Conservation (phyloP, 2,329 filamentous ascomycete genomes). For the Fusarium sarcochroum region DNA sequence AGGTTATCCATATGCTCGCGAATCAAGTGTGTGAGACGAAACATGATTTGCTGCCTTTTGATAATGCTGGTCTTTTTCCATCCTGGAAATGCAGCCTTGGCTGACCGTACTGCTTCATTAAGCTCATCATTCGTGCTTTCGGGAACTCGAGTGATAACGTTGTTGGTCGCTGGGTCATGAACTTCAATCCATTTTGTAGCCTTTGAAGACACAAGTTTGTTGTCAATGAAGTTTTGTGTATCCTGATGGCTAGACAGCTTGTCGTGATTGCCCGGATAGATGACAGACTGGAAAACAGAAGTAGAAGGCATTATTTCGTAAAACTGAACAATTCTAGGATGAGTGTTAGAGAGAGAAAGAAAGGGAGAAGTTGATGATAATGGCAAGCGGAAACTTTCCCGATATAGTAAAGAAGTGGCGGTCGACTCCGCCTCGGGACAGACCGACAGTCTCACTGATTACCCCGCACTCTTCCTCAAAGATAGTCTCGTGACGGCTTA, state of each 20-base stretch:
- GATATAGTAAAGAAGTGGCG: constrained; percentile 21
- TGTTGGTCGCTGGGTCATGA: constrained; percentile 84
- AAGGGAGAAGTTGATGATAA: not conserved
- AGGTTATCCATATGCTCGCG: constrained; percentile 83
- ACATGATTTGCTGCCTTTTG: constrained; percentile 81
- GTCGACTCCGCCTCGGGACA: constrained; percentile 33
- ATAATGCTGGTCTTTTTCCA: constrained; percentile 78
- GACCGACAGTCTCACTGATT: constrained; percentile 28
- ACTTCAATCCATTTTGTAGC: constrained; percentile 79
- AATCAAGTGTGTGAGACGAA: constrained; percentile 80
- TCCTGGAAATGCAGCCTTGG: constrained; percentile 76
- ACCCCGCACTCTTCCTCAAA: constrained; percentile 29
- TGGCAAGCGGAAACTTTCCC: constrained; percentile 32
- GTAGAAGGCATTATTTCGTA: constrained; percentile 30
- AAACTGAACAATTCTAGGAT: not conserved
- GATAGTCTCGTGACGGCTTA: constrained; percentile 30
- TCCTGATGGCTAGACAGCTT: constrained; percentile 57
- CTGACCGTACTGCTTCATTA: constrained; percentile 76
- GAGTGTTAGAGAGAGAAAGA: not conserved
- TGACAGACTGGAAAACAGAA: constrained; percentile 30
- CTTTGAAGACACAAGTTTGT: constrained; percentile 74
- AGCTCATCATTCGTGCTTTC: constrained; percentile 80
- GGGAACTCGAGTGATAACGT: constrained; percentile 81
- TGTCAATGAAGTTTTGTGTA: constrained; percentile 81
- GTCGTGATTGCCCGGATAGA: constrained; percentile 46